phyloP scores from a whole-genome alignment of 2,329 filamentous ascomycete genomes.

The Sporothrix humicola region DNA sequence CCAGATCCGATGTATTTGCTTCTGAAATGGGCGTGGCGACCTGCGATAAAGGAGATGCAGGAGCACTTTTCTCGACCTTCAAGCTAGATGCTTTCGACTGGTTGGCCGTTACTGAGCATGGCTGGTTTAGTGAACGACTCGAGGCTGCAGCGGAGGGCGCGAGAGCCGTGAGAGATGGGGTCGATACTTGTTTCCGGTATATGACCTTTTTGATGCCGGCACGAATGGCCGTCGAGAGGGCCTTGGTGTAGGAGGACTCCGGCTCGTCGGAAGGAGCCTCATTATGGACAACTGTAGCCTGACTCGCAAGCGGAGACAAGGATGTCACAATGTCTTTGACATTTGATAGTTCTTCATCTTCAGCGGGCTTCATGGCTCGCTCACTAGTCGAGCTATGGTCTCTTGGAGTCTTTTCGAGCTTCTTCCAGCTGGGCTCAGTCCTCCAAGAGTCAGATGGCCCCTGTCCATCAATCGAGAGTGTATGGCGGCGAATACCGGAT shows the following conservation, averaged over 20 bases:
- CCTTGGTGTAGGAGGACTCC: not conserved
- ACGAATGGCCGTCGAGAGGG: slow-evolving; percentile 23
- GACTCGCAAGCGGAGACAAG: not conserved
- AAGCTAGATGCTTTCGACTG: not conserved
- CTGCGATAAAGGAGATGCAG: not conserved
- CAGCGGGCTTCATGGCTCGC: no score
- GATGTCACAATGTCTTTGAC: not conserved
- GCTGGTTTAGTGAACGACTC: not conserved
- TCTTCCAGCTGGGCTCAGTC: not conserved
- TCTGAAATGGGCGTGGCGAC: not conserved
- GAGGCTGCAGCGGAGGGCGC: not conserved
- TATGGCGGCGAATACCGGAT: not conserved
- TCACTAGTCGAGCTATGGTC: not conserved
- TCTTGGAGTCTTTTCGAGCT: not conserved
- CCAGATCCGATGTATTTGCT: not conserved
- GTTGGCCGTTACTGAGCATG: not conserved
- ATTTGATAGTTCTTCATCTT: not conserved
- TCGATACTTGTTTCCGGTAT: slow-evolving; percentile 11
- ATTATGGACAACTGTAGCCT: not conserved
- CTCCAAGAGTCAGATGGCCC: slow-evolving; percentile 15
- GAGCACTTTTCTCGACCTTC: not conserved
- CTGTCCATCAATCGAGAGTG: slow-evolving; percentile 7
- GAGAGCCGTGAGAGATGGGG: not conserved
- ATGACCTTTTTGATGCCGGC: slow-evolving; percentile 33
- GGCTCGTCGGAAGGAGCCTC: not conserved